Evolutionary conservation across 495 filamentous ascomycete genomes (phyloP), one percentile per base, ranked within the genome.

Genomic region (Penicillium pancosmium): DNA sequence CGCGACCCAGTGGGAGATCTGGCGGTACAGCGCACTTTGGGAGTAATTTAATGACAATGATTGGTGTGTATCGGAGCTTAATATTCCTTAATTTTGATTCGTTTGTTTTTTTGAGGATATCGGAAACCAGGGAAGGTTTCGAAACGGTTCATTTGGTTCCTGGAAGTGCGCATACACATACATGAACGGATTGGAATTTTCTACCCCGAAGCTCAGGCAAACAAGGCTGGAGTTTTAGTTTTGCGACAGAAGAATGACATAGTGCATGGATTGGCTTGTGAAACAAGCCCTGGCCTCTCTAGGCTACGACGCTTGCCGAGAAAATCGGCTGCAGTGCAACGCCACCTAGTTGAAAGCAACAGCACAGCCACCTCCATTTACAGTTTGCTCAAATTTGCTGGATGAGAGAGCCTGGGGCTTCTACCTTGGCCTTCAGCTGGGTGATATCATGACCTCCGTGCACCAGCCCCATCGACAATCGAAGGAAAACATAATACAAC

Each of bases 341-440:
- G 66, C 63, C 63, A 61, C 54, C 53, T 55, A 60, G 52, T 25
- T 56, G 54, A 65, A 54, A 19, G 49, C 57, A 15, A 43, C 25
- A 19, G 60, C 66, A 68, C 66, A 68, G 66, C 66, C 66, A 68
- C 66, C 60, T 66, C 60, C 66, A 64, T 48, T 41, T 61, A 51
- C 50, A 57, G 35, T 34, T 44, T 8, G 9, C n/a, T 44, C 41
- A n/a, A 44, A 0, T 18, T 44, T 18, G 16, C 8, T 19, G 15
- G 33, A 36, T 44, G 25, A 46, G 35, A 54, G 56, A 54, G 56
- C 41, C 19, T 56, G 53, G 41, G 41, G 41, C 16, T 44, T 44
- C n/a, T 6, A 44, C 9, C 41, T 31, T 36, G 18, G 34, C 19
- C 46, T n/a, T 27, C 19, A 48, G 18, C 46, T 48, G 21, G 8